phyloP scores from a whole-genome alignment of 352 stramenopile genomes.

The Globisporangium camurandrum region DNA sequence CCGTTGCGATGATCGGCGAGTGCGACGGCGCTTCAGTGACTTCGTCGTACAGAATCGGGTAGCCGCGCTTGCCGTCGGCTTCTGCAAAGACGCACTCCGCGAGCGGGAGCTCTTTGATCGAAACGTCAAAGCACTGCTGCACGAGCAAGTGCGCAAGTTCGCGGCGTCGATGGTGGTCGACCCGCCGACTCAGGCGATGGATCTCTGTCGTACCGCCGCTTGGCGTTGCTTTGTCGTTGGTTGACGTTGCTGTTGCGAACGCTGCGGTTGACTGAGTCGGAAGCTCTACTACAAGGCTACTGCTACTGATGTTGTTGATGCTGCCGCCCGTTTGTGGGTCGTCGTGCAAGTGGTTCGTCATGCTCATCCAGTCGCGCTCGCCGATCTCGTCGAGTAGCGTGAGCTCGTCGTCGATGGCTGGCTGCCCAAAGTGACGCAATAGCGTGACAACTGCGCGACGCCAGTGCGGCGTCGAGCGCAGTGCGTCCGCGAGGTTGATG shows the following conservation, averaged over 20 bases:
- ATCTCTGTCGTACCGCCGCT: no score
- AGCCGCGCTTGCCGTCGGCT: slow-evolving; percentile 24
- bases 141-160: slow-evolving; percentile 38
- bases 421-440: slow-evolving; percentile 21
- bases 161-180: not conserved
- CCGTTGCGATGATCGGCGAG: slow-evolving; percentile 17
- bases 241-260: slow-evolving; percentile 6
- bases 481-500: slow-evolving; percentile 33
- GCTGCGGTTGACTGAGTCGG: no score
- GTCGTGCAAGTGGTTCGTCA: slow-evolving; percentile 13
- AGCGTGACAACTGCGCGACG: slow-evolving; percentile 27
- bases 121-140: slow-evolving; percentile 57
- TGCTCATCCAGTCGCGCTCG: slow-evolving; percentile 25
- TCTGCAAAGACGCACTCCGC: slow-evolving; percentile 39
- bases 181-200: not conserved
- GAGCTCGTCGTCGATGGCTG: slow-evolving; percentile 14
- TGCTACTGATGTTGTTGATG: no score
- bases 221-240: not conserved
- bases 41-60: slow-evolving; percentile 41
- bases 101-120: slow-evolving; percentile 26
- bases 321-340: no score
- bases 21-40: slow-evolving; percentile 19
- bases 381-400: slow-evolving; percentile 26
- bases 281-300: slow-evolving; percentile 1
- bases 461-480: slow-evolving; percentile 23